Evolutionary conservation across 2,329 filamentous ascomycete genomes (phyloP), one percentile per base, ranked within the genome.

Genomic region (Fusarium pseudocircinatum): DNA sequence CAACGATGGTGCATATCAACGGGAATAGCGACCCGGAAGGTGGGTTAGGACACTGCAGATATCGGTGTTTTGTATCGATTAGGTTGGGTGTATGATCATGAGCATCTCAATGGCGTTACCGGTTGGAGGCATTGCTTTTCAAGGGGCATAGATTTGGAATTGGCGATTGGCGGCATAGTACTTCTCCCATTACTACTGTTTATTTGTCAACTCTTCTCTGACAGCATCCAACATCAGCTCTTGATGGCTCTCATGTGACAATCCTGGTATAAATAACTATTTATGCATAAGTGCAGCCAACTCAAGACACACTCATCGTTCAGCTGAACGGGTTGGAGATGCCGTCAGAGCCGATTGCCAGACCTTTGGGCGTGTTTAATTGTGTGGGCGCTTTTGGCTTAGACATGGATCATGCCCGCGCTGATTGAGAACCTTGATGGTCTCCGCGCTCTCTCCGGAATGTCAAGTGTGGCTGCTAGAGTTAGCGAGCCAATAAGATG

Each of bases 341-440:
- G 75, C 76, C 76, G 76, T 63, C 43, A 60, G 67, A 78, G 72
- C 76, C 76, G 76, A 60, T 46, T 34, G 28, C 18, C 42, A 59
- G 53, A 43, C 59, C 28, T 61, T 69, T 72, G 50, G 42, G n/a
- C 37, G 59, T 26, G 67, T 63, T 47, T 47, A 46, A 60, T 59
- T 71, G 67, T 50, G 62, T 66, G 60, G 54, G 40, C 58, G 47
- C 46, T 63, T 67, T 62, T 49, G 63, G 58, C 69, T 39, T 34
- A 46, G 59, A 47, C 63, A 50, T 62, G 44, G 43, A 70, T 44
- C 26, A 66, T 53, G 65, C 66, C 62, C 56, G 32, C 47, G 37
- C 57, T 69, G 30, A 20, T 8, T 72, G 75, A 72, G 76, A 77
- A 78, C 77, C 77, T 69, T 78, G 77, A 78, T 78, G 74, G 74